Conservation (phyloP, 2,329 filamentous ascomycete species). For the Mycosphaerella sp. region DNA sequence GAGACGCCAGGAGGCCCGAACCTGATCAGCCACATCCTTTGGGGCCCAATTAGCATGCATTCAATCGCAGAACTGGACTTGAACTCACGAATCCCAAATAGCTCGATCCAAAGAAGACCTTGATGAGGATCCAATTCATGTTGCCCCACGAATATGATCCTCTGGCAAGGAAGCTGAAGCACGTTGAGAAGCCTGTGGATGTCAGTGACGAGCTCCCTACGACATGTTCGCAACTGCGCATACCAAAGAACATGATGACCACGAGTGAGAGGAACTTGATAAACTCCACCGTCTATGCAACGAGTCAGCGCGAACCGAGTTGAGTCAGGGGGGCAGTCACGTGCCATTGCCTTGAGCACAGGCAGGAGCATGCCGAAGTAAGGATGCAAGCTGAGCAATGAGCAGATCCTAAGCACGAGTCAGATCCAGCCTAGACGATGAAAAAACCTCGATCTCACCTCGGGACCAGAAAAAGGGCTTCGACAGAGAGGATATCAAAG, state of each 20-base stretch:
- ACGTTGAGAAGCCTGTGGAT: slow-evolving; percentile 68
- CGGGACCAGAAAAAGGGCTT: slow-evolving; percentile 84
- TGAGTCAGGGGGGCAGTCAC: slow-evolving; percentile 8
- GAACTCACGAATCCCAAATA: slow-evolving; percentile 65
- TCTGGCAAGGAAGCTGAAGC: slow-evolving; percentile 71
- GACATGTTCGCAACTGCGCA: neutral
- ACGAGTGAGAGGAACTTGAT: slow-evolving; percentile 74
- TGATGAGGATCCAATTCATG: slow-evolving; percentile 56
- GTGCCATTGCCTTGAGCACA: slow-evolving; percentile 83
- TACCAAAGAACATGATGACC: slow-evolving; percentile 70
- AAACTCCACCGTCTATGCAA: slow-evolving; percentile 67
- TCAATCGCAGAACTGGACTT: neutral
- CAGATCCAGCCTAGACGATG: neutral
- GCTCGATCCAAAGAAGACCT: slow-evolving; percentile 73
- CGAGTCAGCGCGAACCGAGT: neutral
- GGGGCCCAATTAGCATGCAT: slow-evolving; percentile 10
- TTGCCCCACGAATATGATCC: slow-evolving; percentile 57
- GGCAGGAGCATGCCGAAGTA: slow-evolving; percentile 89
- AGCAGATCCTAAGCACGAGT: slow-evolving; percentile 59
- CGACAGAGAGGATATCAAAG: slow-evolving; percentile 83
- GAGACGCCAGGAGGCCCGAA: slow-evolving; percentile 25
- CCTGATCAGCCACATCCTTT: slow-evolving; percentile 44
- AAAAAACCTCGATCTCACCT: slow-evolving; percentile 36
- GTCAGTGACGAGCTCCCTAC: slow-evolving; percentile 1
- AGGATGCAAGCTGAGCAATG: slow-evolving; percentile 75